Conservation (phyloP, 2,329 filamentous ascomycete genomes). For the Sporothrix dimorphospora region DNA sequence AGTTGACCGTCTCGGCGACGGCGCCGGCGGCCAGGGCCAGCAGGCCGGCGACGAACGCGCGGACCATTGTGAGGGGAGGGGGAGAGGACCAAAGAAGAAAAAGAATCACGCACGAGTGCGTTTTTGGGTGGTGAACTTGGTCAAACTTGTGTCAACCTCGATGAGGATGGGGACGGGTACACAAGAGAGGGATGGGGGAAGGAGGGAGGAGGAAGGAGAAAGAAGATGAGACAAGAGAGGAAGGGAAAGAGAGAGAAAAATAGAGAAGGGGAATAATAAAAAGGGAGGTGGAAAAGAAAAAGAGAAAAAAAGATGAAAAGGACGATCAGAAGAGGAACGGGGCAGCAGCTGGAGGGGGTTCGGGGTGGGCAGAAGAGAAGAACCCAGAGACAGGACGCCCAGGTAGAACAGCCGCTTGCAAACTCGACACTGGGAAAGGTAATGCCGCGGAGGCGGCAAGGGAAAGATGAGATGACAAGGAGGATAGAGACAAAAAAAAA, state of each 20-base stretch:
- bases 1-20: slow-evolving; percentile 52
- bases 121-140: background rate
- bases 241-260: background rate
- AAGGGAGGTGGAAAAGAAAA: slow-evolving; percentile 15
- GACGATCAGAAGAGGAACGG: slow-evolving; percentile 8
- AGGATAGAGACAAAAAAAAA: background rate
- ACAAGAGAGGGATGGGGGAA: background rate
- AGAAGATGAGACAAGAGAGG: slow-evolving; percentile 7
- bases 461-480: slow-evolving; percentile 2
- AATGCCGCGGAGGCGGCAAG: background rate
- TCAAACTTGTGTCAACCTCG: slow-evolving; percentile 23
- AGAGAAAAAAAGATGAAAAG: background rate
- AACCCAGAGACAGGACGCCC: background rate
- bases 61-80: slow-evolving; percentile 24
- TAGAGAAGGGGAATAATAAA: slow-evolving; percentile 13
- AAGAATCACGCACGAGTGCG: slow-evolving; percentile 22
- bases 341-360: slow-evolving; percentile 7
- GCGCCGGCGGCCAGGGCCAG: slow-evolving; percentile 31
- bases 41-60: slow-evolving; percentile 24
- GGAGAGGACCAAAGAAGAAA: background rate
- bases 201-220: background rate
- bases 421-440: slow-evolving; percentile 5
- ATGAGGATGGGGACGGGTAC: background rate
- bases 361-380: background rate
- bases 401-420: background rate